Evolutionary conservation across 2,329 filamentous ascomycete species (phyloP), one percentile per base, ranked within the genome.

Genomic region (Aspergillus nomiae): DNA sequence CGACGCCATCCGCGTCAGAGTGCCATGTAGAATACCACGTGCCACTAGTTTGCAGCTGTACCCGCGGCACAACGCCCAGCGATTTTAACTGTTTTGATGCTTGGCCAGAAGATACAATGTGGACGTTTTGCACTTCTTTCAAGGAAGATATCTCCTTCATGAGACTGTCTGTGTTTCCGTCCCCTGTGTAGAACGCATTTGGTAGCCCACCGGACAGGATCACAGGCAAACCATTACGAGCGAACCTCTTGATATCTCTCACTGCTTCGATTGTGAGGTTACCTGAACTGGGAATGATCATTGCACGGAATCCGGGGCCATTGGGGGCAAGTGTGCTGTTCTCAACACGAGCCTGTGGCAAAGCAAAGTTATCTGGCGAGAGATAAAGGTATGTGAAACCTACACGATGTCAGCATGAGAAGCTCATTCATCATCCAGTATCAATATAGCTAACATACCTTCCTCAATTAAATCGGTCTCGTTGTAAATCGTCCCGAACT

Each of bases 311-410:
- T 0, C 71, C 59, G 4, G 62, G 62, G 6, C 62, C 62, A 32
- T 65, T 56, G 0, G 67, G 63, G 0, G 59, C 65, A 2, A 85
- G 71, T 1, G 72, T 62, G 0, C 70, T 70, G 34, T 78, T 65
- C 4, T 63, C 30, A 1, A 84, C 80, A 1, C 65, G 60, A 1
- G 81, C 81, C 12, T 75, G 62, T 0, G 76, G 71, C 0, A 81
- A 74, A 4, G 64, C 71, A 41, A 84, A 78, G 56, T 82, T 83
- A n/a, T 81, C 78, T 0, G 81, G 78, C 4, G 74, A 76, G 0
- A 84, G 70, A 63, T 83, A 85, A 11, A 79, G 77, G 63, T 82
- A 83, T 0, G 78, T 74, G 63, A 74, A 81, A 0, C 78, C 77
- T 76, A 58, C 4, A 24, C 16, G 45, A 7, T 30, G 0, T 50